Percentiles rank a stretch among this genome's conserved stretches.
These are phyloP conservation scores for Metschnikowia henanensis DNA, from an alignment of 805 yeast genomes.

Conservation along the genomic window DNA sequence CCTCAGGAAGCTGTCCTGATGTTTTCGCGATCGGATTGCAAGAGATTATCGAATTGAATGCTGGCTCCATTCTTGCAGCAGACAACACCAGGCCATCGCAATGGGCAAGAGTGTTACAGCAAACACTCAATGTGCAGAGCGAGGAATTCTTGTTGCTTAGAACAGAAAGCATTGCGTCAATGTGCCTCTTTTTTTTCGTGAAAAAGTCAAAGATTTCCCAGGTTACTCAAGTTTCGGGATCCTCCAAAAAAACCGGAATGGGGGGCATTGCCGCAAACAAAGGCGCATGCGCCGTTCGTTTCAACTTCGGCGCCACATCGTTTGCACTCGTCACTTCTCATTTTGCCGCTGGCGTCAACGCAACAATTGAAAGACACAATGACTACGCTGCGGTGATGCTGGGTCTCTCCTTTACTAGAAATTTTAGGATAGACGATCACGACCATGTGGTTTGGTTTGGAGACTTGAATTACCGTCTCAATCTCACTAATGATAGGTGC, in stretches of 20 bases:
- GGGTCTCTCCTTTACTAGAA: conserved; percentile 78
- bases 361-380: conserved; percentile 79
- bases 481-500: conserved; percentile 71
- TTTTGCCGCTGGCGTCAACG: conserved; percentile 87
- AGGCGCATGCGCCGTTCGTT: conserved; percentile 93
- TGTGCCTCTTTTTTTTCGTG: conserved; percentile 64
- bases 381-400: conserved; percentile 76
- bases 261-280: conserved; percentile 98
- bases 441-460: conserved; percentile 94
- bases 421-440: conserved; percentile 74
- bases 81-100: conserved; percentile 74
- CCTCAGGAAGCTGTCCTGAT: conserved; percentile 55
- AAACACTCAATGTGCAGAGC: conserved; percentile 53
- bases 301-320: conserved; percentile 71
- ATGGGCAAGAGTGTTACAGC: conserved; percentile 73
- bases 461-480: conserved; percentile 85
- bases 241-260: conserved; percentile 91
- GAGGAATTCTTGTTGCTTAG: conserved; percentile 60
- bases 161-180: conserved; percentile 74
- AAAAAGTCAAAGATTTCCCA: conserved; percentile 37
- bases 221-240: conserved; percentile 87
- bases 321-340: conserved; percentile 89
- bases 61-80: conserved; percentile 85
- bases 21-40: conserved; percentile 89
- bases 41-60: conserved; percentile 90